These are phyloP conservation scores for Yarrowia sp. DNA, from an alignment of 805 yeast species.

Conservation along the genomic window DNA sequence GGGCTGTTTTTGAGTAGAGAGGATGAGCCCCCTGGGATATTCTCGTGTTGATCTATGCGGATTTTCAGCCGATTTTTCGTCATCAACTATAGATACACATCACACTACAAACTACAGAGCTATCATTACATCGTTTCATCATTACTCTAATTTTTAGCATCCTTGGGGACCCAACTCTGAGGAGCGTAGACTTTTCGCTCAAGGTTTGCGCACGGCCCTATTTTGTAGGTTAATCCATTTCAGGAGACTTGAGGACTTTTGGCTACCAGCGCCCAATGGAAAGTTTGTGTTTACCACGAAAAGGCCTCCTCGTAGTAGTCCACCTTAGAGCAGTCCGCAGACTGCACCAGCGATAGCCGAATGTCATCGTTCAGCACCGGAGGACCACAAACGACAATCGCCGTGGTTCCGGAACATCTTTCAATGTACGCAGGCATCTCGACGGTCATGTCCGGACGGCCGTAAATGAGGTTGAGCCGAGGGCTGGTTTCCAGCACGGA, in stretches of 20 bases:
- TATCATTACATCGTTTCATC: not conserved
- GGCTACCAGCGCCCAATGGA: not conserved
- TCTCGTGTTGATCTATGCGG: no score
- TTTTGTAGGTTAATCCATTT: not conserved
- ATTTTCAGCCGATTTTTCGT: no score
- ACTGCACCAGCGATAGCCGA: conserved; percentile 44
- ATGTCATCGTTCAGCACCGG: conserved; percentile 54
- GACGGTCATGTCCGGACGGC: not conserved
- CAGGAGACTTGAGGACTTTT: not conserved
- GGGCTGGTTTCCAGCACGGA: not conserved
- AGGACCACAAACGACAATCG: conserved; percentile 50
- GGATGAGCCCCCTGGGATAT: no score
- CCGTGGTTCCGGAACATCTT: not conserved
- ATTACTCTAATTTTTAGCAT: not conserved
- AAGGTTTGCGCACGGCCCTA: not conserved
- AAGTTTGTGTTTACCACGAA: conserved; percentile 35
- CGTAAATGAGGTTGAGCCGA: conserved; percentile 2
- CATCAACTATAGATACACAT: no score
- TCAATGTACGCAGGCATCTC: not conserved
- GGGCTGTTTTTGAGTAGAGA: no score
- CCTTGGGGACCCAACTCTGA: not conserved
- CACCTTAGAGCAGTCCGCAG: conserved; percentile 30
- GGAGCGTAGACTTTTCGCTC: no score
- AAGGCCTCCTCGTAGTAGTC: conserved; percentile 42
- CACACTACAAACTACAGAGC: no score